These are phyloP conservation scores for Draba incana DNA, from an alignment of 345 rosid genomes.

Conservation along the genomic window DNA sequence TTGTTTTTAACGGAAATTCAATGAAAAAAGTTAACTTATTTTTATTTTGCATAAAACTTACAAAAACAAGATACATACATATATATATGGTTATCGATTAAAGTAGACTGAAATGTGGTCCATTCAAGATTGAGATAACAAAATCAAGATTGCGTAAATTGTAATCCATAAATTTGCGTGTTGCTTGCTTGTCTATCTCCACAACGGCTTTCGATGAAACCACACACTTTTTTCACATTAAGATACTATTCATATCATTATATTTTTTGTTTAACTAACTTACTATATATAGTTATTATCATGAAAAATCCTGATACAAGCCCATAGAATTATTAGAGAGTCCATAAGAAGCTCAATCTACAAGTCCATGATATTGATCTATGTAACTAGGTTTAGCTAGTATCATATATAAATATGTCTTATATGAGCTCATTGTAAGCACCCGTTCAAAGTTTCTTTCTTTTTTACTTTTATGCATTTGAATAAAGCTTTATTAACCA, in stretches of 20 bases:
- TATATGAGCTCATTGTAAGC: too few relatives aligned
- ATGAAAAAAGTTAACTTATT: too few relatives aligned
- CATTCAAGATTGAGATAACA: constrained; percentile 14
- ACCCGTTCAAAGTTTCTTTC: too few relatives aligned
- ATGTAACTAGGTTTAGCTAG: too few relatives aligned
- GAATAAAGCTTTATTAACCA: too few relatives aligned
- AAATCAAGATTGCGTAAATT: constrained; percentile 44
- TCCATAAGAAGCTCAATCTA: too few relatives aligned
- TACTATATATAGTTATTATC: background rate
- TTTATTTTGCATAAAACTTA: too few relatives aligned
- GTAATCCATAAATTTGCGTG: constrained; percentile 52
- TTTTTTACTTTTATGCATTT: too few relatives aligned
- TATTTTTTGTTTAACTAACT: background rate
- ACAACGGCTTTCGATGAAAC: constrained; percentile 33
- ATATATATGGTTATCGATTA: background rate
- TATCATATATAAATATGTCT: too few relatives aligned
- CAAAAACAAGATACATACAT: too few relatives aligned
- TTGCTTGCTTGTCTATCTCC: constrained; percentile 71
- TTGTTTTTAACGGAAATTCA: too few relatives aligned
- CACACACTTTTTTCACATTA: background rate
- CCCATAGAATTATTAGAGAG: background rate
- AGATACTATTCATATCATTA: background rate
- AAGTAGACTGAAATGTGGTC: constrained; percentile 32
- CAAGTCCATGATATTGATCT: too few relatives aligned
- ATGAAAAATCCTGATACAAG: background rate